Base-by-base conservation (phyloP, 2,329 filamentous ascomycete genomes). In the Xylaria sp. region DNA sequence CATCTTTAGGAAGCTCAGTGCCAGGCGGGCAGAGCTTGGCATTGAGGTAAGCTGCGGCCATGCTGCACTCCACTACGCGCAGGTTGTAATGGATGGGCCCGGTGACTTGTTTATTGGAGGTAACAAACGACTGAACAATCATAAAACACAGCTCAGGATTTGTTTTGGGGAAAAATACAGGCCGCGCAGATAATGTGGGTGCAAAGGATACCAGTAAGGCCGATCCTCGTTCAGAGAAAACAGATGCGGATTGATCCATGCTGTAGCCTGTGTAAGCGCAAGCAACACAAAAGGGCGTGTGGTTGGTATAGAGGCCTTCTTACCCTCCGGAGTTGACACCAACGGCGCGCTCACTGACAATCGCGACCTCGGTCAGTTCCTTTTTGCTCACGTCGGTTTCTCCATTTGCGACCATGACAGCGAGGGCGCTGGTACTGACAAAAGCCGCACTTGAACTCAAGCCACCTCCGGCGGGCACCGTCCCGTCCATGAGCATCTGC, bases 241-340 rank as follows among this genome's bases (percentile, higher is more conserved):
- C 94, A 0, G 94, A 98, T 35, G 95, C 95, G 14, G 93, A 89
- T 80, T 99, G 95, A 74, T 99, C 95, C 95, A 99, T 98, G 59
- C 94, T 92, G 65, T 64, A 59, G 33, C 25, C 45, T 42, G 40
- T 61, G 45, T 66, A 31, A 64, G 63, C 42, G 61, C 58, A 28
- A 60, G 45, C 23, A 0, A 60, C 28, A 50, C n/a, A 37, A 38
- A 45, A 19, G 19, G 67, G 76, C 73, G 38, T 25, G n/a, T n/a
- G n/a, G n/a, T 21, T 25, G 46, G 28, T 25, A 43, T n/a, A 23
- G 7, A 42, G 42, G 33, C n/a, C 17, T 15, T 70, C 87, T 81
- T 79, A 92, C 90, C 92, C 95, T 77, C 95, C 95, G 4, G 93
- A 96, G 79, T 98, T 98, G 70, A 99, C 95, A 54, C 95, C 95